Evolutionary conservation across 2,329 filamentous ascomycete genomes (phyloP).

Genomic region (Neofusicoccum kwambonambiense): DNA sequence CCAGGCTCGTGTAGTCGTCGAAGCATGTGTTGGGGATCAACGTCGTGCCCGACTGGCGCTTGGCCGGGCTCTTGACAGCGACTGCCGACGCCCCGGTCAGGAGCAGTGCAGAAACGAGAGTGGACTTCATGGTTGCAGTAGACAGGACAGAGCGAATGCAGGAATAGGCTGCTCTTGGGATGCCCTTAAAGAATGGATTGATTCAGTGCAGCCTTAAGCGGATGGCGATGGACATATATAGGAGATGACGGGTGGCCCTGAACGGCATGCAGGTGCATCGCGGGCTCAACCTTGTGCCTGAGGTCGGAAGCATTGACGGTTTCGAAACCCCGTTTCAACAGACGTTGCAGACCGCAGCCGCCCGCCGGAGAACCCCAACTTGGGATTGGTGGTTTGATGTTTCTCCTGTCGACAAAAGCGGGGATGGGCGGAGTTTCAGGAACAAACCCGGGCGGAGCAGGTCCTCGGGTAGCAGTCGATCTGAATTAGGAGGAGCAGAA

Average conservation of each 20-base stretch:
- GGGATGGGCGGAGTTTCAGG: neutral
- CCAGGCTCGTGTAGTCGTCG: slow-evolving; percentile 31
- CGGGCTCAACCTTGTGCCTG: neutral
- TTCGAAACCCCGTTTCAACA: slow-evolving; percentile 1
- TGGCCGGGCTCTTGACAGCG: neutral
- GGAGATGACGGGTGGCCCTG: slow-evolving; percentile 2
- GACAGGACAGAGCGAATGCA: too few species aligned
- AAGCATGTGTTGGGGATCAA: slow-evolving; percentile 31
- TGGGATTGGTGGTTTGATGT: slow-evolving; percentile 12
- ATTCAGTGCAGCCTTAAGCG: neutral
- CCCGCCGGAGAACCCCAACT: neutral
- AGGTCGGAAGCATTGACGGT: neutral
- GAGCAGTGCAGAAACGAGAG: neutral
- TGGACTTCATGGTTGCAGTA: neutral
- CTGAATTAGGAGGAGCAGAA: neutral
- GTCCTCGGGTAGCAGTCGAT: neutral
- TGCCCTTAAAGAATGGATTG: neutral
- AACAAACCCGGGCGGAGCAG: neutral
- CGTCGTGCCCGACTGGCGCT: slow-evolving; percentile 24
- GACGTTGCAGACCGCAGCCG: neutral
- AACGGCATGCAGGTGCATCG: neutral
- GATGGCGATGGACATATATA: neutral
- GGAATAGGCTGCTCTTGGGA: too few species aligned
- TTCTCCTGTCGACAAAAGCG: slow-evolving; percentile 13
- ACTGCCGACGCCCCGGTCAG: neutral